A percentile compares a stretch with the other conserved stretches of the same genome.
Conservation (phyloP, 2,329 filamentous ascomycete genomes). For the Paraphaeosphaeria minitans region DNA sequence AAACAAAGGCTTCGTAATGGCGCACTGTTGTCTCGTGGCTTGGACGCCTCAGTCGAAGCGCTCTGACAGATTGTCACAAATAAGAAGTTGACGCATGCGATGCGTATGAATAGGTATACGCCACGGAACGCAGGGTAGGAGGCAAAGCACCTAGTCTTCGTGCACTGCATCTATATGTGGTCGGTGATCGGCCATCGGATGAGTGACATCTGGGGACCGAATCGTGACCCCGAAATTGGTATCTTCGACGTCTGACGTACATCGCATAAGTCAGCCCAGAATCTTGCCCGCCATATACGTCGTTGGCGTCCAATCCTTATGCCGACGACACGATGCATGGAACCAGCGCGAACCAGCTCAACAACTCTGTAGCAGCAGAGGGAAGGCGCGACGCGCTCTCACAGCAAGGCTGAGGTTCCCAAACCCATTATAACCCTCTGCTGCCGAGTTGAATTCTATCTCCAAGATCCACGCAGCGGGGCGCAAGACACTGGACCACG, state of each 20-base stretch:
- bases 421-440: not conserved
- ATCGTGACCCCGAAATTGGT: not conserved
- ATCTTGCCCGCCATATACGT: not conserved
- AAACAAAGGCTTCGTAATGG: not conserved
- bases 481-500: not conserved
- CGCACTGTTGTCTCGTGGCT: not conserved
- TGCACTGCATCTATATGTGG: not conserved
- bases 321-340: not conserved
- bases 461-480: not conserved
- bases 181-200: constrained; percentile 11
- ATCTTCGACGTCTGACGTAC: not conserved
- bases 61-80: not conserved
- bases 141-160: not conserved
- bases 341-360: not conserved
- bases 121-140: not conserved
- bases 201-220: not conserved
- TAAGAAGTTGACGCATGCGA: not conserved
- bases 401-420: not conserved
- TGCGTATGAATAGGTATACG: not conserved
- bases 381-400: not conserved
- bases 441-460: not conserved
- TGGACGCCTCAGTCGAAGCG: not conserved
- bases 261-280: not conserved
- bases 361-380: not conserved
- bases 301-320: not conserved